Evolutionary conservation across 139 green algal species (phyloP), one percentile per base, ranked within the genome.

Genomic region (Diplosphaera chodatii): DNA sequence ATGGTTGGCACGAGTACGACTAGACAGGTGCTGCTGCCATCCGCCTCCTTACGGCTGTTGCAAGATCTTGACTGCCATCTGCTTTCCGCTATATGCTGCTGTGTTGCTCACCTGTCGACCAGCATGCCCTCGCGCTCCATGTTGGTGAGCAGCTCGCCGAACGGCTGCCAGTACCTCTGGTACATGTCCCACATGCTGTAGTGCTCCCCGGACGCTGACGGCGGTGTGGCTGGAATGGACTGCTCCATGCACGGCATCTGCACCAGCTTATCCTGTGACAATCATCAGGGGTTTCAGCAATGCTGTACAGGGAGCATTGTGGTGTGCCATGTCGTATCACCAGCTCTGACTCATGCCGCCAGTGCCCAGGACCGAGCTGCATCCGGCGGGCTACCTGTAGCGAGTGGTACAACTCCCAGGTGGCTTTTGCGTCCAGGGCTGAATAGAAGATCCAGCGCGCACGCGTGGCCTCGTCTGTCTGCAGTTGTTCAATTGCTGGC

Each of bases 81-180:
- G n/a, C n/a, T n/a, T n/a, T n/a, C n/a, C n/a, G n/a, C n/a, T n/a
- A n/a, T n/a, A n/a, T n/a, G 4, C 55, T 4, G 23, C 55, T 10
- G 23, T 23, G 16, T 64, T 23, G 16, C 67, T 8, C 34, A 78
- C 66, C 77, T 69, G 76, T 89, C 74, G 25, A 89, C 82, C 27
- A 80, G 69, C 68, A 95, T 77, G 63, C 90, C 87, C 31, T 74
- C 74, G n/a, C 73, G 64, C 82, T 99, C 95, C 93, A 99, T 96
- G 70, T 94, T 84, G 0, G 92, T 97, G 48, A 99, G 85, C 70
- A 98, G 77, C 70, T 90, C 82, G 4, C 94, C 95, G 87, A 98
- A 97, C 4, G 87, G 85, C 33, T 72, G 68, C 88, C 88, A 96
- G 72, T 87, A 88, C 28, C 80, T 29, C 29, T 77, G 21, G 84